Evolutionary conservation across 2,329 filamentous ascomycete genomes (phyloP).

Genomic region (Penicillium freii): DNA sequence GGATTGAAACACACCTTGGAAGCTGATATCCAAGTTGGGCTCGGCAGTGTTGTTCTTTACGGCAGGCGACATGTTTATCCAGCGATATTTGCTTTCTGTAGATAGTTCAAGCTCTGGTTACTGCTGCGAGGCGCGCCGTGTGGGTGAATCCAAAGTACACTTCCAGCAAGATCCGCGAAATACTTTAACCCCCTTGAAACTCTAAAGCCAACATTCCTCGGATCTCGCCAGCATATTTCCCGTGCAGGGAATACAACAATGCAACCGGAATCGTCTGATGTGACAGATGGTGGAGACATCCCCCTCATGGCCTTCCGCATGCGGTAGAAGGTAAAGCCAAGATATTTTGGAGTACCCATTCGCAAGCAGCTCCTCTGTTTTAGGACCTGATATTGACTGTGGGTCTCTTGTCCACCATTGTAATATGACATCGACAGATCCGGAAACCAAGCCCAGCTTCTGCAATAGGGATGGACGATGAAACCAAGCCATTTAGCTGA

Average conservation of each 20-base stretch:
- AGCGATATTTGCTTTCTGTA: background rate
- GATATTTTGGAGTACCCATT: background rate
- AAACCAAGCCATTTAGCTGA: constrained; percentile 1
- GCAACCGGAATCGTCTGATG: constrained; percentile 7
- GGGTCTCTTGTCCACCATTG: background rate
- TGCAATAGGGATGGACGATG: background rate
- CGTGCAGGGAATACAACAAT: constrained; percentile 7
- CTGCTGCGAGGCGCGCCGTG: background rate
- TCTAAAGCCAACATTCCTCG: background rate
- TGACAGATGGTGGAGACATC: constrained; percentile 3
- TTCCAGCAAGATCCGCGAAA: background rate
- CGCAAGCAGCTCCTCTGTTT: background rate
- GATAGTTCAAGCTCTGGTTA: background rate
- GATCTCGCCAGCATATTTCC: background rate
- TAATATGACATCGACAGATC: background rate
- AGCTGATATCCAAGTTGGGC: constrained; percentile 30
- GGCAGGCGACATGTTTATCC: constrained; percentile 21
- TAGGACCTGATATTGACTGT: background rate
- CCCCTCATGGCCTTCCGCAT: constrained; percentile 16
- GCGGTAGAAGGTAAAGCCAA: constrained; percentile 7
- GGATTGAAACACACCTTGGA: constrained; percentile 20
- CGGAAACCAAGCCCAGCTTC: background rate
- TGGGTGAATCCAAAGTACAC: constrained; percentile 4
- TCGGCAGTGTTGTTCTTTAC: constrained; percentile 37
- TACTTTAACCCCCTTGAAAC: background rate